Evolutionary conservation across 106 monocot genomes (phyloP), one percentile per base, ranked within the genome.

Genomic region (Dendrobium catenatum): DNA sequence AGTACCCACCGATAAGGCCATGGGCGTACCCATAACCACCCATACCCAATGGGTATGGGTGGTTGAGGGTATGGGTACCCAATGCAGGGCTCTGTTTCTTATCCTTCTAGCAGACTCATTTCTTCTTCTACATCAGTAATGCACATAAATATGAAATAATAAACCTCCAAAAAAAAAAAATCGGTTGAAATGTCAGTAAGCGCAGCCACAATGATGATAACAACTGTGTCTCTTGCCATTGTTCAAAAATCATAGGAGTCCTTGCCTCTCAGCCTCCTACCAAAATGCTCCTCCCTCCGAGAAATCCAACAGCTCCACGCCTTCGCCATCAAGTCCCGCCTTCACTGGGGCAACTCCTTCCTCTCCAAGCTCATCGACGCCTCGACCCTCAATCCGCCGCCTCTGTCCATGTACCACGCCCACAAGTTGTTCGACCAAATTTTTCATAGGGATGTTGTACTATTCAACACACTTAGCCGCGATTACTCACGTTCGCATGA

Each of bases 221-320:
- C 11, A 2, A 11, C 51, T 13, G 1, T 51, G 1, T 51, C 51
- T 11, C 51, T 0, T 51, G 9, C 51, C 51, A 51, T 51, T 9
- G 9, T 51, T 51, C 11, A 9, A 51, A 51, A 51, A 51, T 51
- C 51, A 51, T 13, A 51, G 51, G 51, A 51, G 37, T 66, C 55
- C 82, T 79, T 83, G 54, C 72, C 67, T 73, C 58, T 78, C 3
- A 54, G 44, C 58, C 68, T 31, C 29, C 44, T 80, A 59, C 37
- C 88, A 68, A 82, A 81, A 80, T 79, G 81, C 85, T 80, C 56
- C 43, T 84, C 91, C 77, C 40, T 86, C 37, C 29, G 81, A 78
- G 87, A n/a, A n/a, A 90, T 94, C 87, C 84, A 86, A 26, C 93
- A 88, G 42, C 59, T 94, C 82, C 96, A 96, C 55, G 87, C 93